Evolutionary conservation across 2,329 filamentous ascomycete genomes (phyloP), one percentile per base, ranked within the genome.

Genomic region (Ceratocystis lukuohia): DNA sequence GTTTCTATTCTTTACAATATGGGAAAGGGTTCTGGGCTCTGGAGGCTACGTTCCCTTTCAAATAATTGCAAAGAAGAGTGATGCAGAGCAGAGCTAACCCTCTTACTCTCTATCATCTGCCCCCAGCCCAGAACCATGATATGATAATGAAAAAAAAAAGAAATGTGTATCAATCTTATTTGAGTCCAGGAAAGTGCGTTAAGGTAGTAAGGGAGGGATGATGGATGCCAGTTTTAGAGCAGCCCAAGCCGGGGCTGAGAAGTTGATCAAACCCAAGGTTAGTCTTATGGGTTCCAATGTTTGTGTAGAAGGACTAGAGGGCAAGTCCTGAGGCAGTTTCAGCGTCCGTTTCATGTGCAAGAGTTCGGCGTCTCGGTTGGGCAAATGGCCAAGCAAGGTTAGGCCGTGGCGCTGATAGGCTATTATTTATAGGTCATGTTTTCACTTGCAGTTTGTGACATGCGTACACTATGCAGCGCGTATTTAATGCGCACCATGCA

Each of bases 1-100:
- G 45, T 59, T 45, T 68, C 46, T 64, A 61, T 46, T 62, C 63
- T 61, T 67, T 61, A 57, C 53, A 28, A 57, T 57, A 57, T 57
- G 53, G 22, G 53, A 57, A 33, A 33, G 30, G 53, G 25, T 57
- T 28, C 22, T n/a, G 53, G 25, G 53, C 53, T 57, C 53, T 57
- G 53, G 53, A 57, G 22, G 53, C 53, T 57, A 30, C 17, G 22
- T 17, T 30, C 30, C 53, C 56, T 66, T 66, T 50, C 61, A 44
- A 56, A 15, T 20, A 3, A 28, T 28, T 57, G 53, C 48, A 20
- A 50, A 17, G 53, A 57, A 33, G 25, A 12, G 25, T 25, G 22
- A 33, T 12, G 12, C 53, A 57, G 30, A 30, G 53, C 17, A 57
- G 37, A 41, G 53, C 17, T 33, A 25, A 57, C 25, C 2, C 53